Percentiles rank a stretch among this genome's conserved stretches.
Conservation (phyloP, 1,139 yeast genomes). For the Kodamaea derodonti region DNA sequence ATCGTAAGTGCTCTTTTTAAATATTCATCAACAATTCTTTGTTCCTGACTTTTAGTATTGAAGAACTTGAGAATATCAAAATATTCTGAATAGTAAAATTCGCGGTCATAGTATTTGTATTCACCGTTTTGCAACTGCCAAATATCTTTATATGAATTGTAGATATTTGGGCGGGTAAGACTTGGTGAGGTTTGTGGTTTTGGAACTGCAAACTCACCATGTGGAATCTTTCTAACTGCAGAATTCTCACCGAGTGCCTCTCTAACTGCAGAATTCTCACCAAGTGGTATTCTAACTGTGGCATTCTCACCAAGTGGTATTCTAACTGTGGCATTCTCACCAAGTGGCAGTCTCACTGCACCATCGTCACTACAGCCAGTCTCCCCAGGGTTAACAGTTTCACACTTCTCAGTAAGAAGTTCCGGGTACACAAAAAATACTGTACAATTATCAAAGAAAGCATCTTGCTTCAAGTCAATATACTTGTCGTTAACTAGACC, state of each 20-base stretch:
- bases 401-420: not conserved
- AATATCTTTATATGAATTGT: conserved; percentile 6
- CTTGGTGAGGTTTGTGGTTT: not conserved
- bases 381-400: not conserved
- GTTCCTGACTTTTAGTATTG: conserved; percentile 6
- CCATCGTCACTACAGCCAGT: no score
- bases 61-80: conserved; percentile 9
- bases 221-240: not conserved
- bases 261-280: not conserved
- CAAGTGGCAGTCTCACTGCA: not conserved
- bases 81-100: conserved; percentile 8
- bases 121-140: conserved; percentile 9
- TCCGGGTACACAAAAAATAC: conserved; percentile 6
- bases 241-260: not conserved
- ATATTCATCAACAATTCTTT: conserved; percentile 8
- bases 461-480: conserved; percentile 16
- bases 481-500: conserved; percentile 18
- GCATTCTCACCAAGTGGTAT: not conserved
- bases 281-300: not conserved
- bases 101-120: conserved; percentile 9
- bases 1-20: conserved; percentile 9
- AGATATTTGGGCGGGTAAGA: conserved; percentile 7
- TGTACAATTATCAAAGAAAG: conserved; percentile 12
- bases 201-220: not conserved
- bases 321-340: not conserved